Evolutionary conservation across 2,329 filamentous ascomycete genomes (phyloP).

Genomic region (Aureobasidium sp.): DNA sequence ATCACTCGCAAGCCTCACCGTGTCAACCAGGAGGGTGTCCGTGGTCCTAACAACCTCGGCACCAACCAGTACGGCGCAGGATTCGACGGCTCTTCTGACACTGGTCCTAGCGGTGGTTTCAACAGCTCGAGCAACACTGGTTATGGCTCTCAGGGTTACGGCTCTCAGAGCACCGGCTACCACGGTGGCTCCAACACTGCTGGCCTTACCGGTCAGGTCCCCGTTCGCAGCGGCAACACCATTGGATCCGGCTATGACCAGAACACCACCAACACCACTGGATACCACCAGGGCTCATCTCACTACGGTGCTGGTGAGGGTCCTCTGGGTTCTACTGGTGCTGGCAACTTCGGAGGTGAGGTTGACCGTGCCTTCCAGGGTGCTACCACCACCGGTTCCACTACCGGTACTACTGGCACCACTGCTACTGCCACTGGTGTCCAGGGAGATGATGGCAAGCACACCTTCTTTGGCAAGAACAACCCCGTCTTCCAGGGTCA

Average conservation of each 20-base stretch:
- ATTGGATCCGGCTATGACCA: constrained; percentile 17
- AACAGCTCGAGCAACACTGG: constrained; percentile 16
- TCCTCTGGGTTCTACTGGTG: neutral
- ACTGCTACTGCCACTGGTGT: constrained; percentile 7
- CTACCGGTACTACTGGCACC: constrained; percentile 15
- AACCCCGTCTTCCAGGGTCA: constrained; percentile 39
- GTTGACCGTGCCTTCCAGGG: constrained; percentile 13
- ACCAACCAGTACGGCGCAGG: constrained; percentile 6
- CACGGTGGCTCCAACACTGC: constrained; percentile 12
- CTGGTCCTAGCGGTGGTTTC: neutral
- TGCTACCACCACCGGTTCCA: neutral
- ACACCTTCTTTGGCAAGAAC: constrained; percentile 36
- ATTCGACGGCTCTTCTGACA: constrained; percentile 15
- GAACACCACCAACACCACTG: constrained; percentile 17
- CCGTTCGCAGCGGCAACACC: constrained; percentile 14
- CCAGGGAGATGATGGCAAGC: constrained; percentile 1
- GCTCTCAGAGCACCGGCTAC: constrained; percentile 16
- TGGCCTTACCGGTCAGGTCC: constrained; percentile 19
- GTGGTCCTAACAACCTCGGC: constrained; percentile 21
- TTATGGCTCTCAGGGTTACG: constrained; percentile 18
- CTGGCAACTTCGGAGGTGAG: constrained; percentile 13
- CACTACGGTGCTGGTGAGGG: constrained; percentile 4
- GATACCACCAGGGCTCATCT: constrained; percentile 30
- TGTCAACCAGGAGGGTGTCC: constrained; percentile 32
- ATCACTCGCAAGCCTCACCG: constrained; percentile 55